A percentile compares a stretch with the other conserved stretches of the same genome.
phyloP scores from a whole-genome alignment of 345 rosid species.

The Kernera saxatilis region DNA sequence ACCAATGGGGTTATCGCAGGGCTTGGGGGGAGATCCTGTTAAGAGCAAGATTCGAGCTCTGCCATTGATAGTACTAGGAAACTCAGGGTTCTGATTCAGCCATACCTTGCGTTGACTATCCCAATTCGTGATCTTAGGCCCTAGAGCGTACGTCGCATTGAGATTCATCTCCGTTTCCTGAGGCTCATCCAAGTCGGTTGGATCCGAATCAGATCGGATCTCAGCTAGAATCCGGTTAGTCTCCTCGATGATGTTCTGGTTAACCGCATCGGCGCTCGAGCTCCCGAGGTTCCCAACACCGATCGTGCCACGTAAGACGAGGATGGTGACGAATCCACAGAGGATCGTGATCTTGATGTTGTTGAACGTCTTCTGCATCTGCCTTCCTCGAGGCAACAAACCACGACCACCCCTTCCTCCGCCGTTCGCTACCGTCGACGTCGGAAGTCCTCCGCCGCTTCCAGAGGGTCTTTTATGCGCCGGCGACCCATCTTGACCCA shows the following conservation, averaged over 20 bases:
- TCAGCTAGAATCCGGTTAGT: constrained; percentile 83
- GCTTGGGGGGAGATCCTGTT: constrained; percentile 82
- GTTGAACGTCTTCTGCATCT: constrained; percentile 94
- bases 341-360: constrained; percentile 96
- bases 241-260: constrained; percentile 78
- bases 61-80: constrained; percentile 66
- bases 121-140: constrained; percentile 75
- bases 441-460: constrained; percentile 45
- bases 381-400: constrained; percentile 64
- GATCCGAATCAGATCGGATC: constrained; percentile 90
- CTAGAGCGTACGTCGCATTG: constrained; percentile 61
- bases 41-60: constrained; percentile 69
- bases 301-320: constrained; percentile 91
- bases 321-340: constrained; percentile 92
- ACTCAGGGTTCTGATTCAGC: constrained; percentile 69
- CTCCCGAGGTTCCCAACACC: constrained; percentile 80
- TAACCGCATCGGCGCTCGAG: constrained; percentile 79
- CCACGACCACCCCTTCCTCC: constrained; percentile 36
- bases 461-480: constrained; percentile 66
- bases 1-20: constrained; percentile 89
- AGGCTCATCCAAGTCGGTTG: constrained; percentile 51
- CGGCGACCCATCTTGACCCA: constrained; percentile 68
- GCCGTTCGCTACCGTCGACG: constrained; percentile 48
- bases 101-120: constrained; percentile 73
- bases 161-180: constrained; percentile 45